Conservation (phyloP, 306 rosid genomes). For the Acacia melanoxylon region DNA sequence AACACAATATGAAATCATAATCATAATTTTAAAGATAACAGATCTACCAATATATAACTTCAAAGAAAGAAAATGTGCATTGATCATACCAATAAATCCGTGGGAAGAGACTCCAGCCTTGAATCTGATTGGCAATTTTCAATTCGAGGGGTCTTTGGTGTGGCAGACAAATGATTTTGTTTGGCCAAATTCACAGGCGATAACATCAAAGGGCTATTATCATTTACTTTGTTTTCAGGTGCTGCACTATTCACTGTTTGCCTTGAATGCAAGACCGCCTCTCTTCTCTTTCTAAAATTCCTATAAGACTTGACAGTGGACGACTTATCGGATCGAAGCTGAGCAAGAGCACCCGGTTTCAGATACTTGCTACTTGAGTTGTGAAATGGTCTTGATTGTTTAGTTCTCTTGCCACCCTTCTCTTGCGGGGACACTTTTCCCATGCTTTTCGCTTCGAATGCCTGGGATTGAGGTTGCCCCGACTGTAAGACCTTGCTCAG, state of each 20-base stretch:
- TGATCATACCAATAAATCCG: conserved; percentile 73
- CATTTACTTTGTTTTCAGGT: conserved; percentile 44
- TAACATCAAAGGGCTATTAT: conserved; percentile 67
- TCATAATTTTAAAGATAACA: neutral
- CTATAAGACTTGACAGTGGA: conserved; percentile 51
- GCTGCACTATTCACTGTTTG: conserved; percentile 31
- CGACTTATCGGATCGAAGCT: conserved; percentile 65
- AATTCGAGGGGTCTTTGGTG: conserved; percentile 68
- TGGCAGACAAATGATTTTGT: conserved; percentile 48
- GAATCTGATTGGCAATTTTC: conserved; percentile 66
- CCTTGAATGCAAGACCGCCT: conserved; percentile 44
- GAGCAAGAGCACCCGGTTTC: conserved; percentile 87
- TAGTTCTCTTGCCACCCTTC: conserved; percentile 45
- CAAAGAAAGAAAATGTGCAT: neutral
- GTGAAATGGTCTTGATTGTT: conserved; percentile 46
- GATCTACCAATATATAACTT: neutral
- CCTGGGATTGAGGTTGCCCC: conserved; percentile 15
- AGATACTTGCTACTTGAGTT: conserved; percentile 60
- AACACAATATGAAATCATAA: neutral
- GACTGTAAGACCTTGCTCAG: neutral
- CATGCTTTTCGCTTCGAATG: conserved; percentile 39
- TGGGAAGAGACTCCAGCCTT: conserved; percentile 79
- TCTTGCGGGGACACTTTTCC: conserved; percentile 67
- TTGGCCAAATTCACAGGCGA: conserved; percentile 71
- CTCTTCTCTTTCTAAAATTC: conserved; percentile 70